Evolutionary conservation across 176 grass and related monocot genomes (phyloP).

Genomic region (Rhynchospora breviuscula): DNA sequence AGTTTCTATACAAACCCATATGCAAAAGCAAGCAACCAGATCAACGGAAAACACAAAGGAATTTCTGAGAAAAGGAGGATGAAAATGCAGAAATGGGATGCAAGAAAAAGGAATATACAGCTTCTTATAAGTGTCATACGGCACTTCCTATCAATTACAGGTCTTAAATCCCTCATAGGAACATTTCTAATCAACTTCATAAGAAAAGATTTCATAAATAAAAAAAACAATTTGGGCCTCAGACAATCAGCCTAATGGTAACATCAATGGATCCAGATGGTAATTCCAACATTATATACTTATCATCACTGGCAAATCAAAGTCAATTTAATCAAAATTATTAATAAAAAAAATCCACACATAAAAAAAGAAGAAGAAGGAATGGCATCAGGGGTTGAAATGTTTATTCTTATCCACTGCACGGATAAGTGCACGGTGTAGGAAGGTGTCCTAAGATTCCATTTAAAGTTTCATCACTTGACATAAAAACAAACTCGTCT

Average conservation of each 20-base stretch:
- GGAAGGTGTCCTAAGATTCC: conserved; percentile 75
- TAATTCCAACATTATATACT: conserved; percentile 81
- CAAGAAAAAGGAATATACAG: conserved; percentile 7
- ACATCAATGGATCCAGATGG: conserved; percentile 78
- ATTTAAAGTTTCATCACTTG: conserved; percentile 50
- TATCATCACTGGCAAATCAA: conserved; percentile 52
- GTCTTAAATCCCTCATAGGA: conserved; percentile 31
- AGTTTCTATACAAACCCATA: neutral
- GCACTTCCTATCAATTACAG: conserved; percentile 77
- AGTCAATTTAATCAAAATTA: neutral
- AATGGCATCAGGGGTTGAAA: conserved; percentile 63
- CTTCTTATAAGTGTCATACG: conserved; percentile 76
- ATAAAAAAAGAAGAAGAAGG: too few relatives aligned
- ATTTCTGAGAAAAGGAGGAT: conserved; percentile 18
- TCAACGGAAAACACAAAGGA: neutral
- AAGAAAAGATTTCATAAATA: neutral
- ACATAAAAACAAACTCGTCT: neutral
- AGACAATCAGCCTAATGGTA: conserved; percentile 41
- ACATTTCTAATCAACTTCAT: neutral
- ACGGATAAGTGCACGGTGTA: conserved; percentile 21
- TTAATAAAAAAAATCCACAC: neutral
- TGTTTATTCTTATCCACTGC: conserved; percentile 62
- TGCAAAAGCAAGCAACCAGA: conserved; percentile 27
- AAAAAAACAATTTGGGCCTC: conserved; percentile 26
- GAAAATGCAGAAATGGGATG: neutral